Percentiles rank a stretch among this genome's conserved stretches.
phyloP scores from a whole-genome alignment of 352 stramenopile genomes.

The Phytophthora multivora region DNA sequence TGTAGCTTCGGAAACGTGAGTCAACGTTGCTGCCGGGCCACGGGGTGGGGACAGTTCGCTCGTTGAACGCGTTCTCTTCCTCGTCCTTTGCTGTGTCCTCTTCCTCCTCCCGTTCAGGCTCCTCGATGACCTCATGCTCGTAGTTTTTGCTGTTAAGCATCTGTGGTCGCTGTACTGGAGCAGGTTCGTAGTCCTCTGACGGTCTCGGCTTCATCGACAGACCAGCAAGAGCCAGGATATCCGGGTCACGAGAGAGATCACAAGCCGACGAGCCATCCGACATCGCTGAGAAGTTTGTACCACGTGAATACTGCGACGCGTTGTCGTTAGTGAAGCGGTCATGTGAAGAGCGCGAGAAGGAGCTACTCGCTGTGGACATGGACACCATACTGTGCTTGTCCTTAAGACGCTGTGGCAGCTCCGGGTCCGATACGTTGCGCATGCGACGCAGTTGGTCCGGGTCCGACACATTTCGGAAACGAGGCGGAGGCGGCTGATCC shows the following conservation, averaged over 20 bases:
- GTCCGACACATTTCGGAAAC: constrained; percentile 42
- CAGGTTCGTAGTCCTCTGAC: constrained; percentile 33
- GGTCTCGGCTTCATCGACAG: constrained; percentile 42
- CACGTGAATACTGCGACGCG: constrained; percentile 36
- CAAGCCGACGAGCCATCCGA: constrained; percentile 44
- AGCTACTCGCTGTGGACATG: constrained; percentile 66
- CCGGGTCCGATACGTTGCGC: constrained; percentile 39
- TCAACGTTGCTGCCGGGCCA: constrained; percentile 26
- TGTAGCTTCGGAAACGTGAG: constrained; percentile 24
- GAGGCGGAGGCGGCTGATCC: constrained; percentile 28
- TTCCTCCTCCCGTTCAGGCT: constrained; percentile 18
- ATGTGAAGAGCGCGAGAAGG: constrained; percentile 45
- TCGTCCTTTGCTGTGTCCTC: constrained; percentile 11
- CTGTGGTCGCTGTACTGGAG: constrained; percentile 3
- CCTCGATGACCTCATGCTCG: constrained; percentile 23
- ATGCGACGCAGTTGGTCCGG: constrained; percentile 35
- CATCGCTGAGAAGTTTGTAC: constrained; percentile 50
- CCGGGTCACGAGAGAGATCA: constrained; percentile 52
- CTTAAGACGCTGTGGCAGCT: constrained; percentile 35
- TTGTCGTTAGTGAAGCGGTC: constrained; percentile 40
- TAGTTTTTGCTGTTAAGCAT: constrained; percentile 16
- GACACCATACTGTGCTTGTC: constrained; percentile 52
- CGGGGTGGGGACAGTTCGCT: constrained; percentile 1
- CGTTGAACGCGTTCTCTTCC: constrained; percentile 10
- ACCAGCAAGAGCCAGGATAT: constrained; percentile 61